Percentiles rank a stretch among this genome's conserved stretches.
Evolutionary conservation across 2,329 filamentous ascomycete species (phyloP).

Genomic region (Helotiales sp.): DNA sequence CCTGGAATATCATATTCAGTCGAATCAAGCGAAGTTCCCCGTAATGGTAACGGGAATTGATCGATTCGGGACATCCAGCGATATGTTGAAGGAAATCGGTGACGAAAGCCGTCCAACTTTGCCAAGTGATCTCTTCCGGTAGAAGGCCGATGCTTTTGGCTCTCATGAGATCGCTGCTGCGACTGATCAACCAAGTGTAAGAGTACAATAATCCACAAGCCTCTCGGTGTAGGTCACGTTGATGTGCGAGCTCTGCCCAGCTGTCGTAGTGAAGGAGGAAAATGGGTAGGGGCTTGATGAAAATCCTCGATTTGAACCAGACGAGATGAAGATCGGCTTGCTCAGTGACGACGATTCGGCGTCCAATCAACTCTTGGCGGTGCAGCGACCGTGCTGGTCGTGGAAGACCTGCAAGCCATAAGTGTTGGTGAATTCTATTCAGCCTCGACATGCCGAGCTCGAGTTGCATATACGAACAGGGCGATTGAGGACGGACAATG

Average conservation of each 20-base stretch:
- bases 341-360: constrained; percentile 37
- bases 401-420: neutral
- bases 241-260: too few species aligned
- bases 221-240: constrained; percentile 1
- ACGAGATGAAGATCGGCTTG: constrained; percentile 38
- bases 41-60: constrained; percentile 35
- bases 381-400: neutral
- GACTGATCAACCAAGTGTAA: constrained; percentile 35
- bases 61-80: constrained; percentile 13
- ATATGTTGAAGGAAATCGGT: constrained; percentile 8
- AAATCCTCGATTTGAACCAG: constrained; percentile 31
- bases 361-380: constrained; percentile 4
- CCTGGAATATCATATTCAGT: constrained; percentile 31
- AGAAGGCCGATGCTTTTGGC: constrained; percentile 34
- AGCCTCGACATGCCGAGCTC: neutral
- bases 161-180: constrained; percentile 39
- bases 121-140: constrained; percentile 18
- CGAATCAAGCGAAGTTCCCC: constrained; percentile 37
- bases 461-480: neutral
- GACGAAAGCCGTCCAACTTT: constrained; percentile 30
- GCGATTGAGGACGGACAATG: too few species aligned
- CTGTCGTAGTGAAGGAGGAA: constrained; percentile 32
- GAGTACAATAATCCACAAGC: constrained; percentile 36
- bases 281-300: constrained; percentile 36
- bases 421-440: neutral